phyloP scores from a whole-genome alignment of 257 asterid genomes.

The Solanum raphanifolium region DNA sequence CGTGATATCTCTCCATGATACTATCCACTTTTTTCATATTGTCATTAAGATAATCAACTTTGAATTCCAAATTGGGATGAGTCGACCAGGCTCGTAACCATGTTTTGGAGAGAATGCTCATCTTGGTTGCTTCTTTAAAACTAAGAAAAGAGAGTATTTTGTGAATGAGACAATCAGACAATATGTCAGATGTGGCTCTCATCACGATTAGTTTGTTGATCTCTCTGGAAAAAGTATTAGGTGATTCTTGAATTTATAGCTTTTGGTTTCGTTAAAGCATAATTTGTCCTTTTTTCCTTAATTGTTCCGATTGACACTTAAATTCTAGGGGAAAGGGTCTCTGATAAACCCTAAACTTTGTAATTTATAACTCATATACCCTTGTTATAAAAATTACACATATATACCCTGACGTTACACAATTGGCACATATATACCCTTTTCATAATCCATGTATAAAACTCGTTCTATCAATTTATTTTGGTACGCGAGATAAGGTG shows the following conservation, averaged over 20 bases:
- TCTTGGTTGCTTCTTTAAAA: neutral
- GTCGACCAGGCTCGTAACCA: neutral
- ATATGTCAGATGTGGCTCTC: neutral
- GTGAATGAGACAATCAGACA: neutral
- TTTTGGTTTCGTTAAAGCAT: neutral
- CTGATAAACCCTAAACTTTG: no score
- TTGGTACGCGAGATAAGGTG: neutral
- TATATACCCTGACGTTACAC: no score
- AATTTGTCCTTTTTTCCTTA: neutral
- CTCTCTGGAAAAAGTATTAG: neutral
- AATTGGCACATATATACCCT: no score
- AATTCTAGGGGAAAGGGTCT: neutral
- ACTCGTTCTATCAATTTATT: neutral
- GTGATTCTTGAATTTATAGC: neutral
- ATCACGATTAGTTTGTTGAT: neutral
- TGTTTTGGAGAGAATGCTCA: neutral
- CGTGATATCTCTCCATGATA: neutral
- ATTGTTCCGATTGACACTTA: no score
- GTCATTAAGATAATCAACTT: neutral
- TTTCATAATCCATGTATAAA: no score
- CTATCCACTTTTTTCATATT: neutral
- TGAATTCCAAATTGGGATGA: neutral
- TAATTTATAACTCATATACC: no score
- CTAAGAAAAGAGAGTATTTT: neutral
- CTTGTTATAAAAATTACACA: no score